Evolutionary conservation across 2,329 filamentous ascomycete species (phyloP).

Genomic region (Xylaria sp.): DNA sequence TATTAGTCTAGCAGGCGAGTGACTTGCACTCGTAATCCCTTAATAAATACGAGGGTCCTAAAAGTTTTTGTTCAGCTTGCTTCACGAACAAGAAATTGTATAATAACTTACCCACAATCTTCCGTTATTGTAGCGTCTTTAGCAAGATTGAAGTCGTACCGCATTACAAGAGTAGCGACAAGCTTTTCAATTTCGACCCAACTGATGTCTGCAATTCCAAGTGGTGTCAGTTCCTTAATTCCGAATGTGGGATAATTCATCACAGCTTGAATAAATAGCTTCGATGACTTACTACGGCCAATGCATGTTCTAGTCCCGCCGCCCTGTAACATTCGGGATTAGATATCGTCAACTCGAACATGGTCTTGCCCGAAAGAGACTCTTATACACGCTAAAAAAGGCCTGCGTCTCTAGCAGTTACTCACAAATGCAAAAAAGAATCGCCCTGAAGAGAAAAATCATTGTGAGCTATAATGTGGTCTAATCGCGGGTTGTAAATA

Average conservation of each 20-base stretch:
- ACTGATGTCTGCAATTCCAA: slow-evolving; percentile 28
- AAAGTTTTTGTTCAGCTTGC: neutral
- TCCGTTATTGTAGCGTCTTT: slow-evolving; percentile 26
- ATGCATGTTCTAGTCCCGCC: slow-evolving; percentile 35
- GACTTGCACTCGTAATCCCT: slow-evolving; percentile 21
- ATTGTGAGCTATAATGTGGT: slow-evolving; percentile 1
- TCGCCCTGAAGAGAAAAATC: slow-evolving; percentile 12
- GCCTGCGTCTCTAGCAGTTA: neutral
- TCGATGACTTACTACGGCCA: slow-evolving; percentile 29
- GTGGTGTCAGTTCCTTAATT: neutral
- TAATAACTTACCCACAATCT: slow-evolving; percentile 21
- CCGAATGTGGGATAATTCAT: neutral
- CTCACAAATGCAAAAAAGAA: slow-evolving; percentile 34
- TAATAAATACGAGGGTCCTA: slow-evolving; percentile 23
- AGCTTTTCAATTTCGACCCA: slow-evolving; percentile 34
- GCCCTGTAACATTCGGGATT: slow-evolving; percentile 7
- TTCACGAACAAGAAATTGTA: neutral
- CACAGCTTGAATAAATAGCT: neutral
- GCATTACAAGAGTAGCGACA: slow-evolving; percentile 30
- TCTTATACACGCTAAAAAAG: neutral
- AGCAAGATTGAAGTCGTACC: slow-evolving; percentile 29
- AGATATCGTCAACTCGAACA: neutral
- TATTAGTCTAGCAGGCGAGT: slow-evolving; percentile 8
- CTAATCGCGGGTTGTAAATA: neutral
- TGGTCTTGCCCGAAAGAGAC: neutral